These are phyloP conservation scores for Oryza meridionalis DNA, from an alignment of 176 grass and related monocot species.

Conservation along the genomic window DNA sequence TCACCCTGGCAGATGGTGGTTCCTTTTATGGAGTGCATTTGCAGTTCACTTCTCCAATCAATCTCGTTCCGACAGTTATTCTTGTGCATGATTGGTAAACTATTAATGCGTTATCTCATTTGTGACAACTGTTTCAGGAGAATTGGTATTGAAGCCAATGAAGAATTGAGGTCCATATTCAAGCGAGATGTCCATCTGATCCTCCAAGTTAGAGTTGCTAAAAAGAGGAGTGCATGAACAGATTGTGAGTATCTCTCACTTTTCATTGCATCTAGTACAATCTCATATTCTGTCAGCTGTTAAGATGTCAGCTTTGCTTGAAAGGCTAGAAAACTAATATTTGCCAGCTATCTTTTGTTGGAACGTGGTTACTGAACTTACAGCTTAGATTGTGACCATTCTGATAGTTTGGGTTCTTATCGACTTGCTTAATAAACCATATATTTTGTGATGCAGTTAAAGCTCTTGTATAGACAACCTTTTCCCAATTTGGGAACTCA, in stretches of 20 bases:
- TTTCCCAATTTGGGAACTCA: conserved; percentile 3
- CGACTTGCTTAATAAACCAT: conserved; percentile 4
- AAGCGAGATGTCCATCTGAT: conserved; percentile 96
- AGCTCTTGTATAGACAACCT: conserved; percentile 17
- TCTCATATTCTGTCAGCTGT: not conserved
- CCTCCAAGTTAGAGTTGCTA: conserved; percentile 88
- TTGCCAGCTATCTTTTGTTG: not conserved
- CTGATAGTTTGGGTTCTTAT: not conserved
- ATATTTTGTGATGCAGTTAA: conserved; percentile 29
- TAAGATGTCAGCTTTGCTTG: not conserved
- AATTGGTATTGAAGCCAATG: conserved; percentile 96
- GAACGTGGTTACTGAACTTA: not conserved
- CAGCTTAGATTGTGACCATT: conserved; percentile 2
- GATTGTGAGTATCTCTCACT: conserved; percentile 33
- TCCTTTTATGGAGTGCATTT: conserved; percentile 5
- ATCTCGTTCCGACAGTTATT: not conserved
- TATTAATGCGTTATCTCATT: conserved; percentile 15
- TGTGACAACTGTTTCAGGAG: conserved; percentile 57
- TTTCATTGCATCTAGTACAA: not conserved
- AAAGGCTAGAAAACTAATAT: conserved; percentile 21
- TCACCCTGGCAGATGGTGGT: not conserved
- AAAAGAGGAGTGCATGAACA: conserved; percentile 72
- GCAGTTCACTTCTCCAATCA: not conserved
- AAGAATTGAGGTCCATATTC: conserved; percentile 94
- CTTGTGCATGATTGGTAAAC: not conserved